Base-by-base conservation (phyloP, 768 basidiomycete genomes). In the Dacryopinax spathularia region DNA sequence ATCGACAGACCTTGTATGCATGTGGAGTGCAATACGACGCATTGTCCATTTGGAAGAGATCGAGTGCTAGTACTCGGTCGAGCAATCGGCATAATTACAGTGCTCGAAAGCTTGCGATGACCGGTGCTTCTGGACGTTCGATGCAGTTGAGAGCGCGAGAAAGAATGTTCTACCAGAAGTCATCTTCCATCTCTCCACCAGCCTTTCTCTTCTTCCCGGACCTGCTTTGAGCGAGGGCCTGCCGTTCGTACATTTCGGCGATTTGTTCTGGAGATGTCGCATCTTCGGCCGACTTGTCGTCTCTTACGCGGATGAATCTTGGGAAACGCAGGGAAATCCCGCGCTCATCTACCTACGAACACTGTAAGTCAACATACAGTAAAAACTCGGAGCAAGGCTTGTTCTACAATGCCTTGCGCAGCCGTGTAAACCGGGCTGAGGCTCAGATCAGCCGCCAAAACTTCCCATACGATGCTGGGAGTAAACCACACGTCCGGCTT, bases 401-500 rank as follows among this genome's bases (percentile, higher is more conserved):
- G n/a, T n/a, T n/a, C n/a, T n/a, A 92, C 92, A 77, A 89, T 70
- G 69, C 93, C 93, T 71, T 91, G 89, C 20, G 88, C 93, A 2
- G 93, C 94, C n/a, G 88, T 89, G 70, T 97, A 97, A 61, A 97
- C 81, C 7, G 96, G 96, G 75, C 94, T 97, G 76, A 98, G 76
- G 74, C 92, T 96, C 70, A 99, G 74, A 76, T 99, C 96, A 6
- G 96, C 96, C 1, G 95, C 90, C 70, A 98, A 81, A 56, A 99
- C 94, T 76, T 99, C 96, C 95, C 96, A 98, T 1, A 99, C 91
- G 20, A 96, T 77, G 76, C 89, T 89, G 20, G 96, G 95, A 72
- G 98, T 95, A 74, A 99, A 94, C 91, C 91, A 98, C 31, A 96
- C 80, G 70, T 99, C 95, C 15, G 96, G 95, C 72, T 97, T 97